Evolutionary conservation across 1,284 basidiomycete genomes (phyloP), one percentile per base, ranked within the genome.

Genomic region (Lentinus polychrous): DNA sequence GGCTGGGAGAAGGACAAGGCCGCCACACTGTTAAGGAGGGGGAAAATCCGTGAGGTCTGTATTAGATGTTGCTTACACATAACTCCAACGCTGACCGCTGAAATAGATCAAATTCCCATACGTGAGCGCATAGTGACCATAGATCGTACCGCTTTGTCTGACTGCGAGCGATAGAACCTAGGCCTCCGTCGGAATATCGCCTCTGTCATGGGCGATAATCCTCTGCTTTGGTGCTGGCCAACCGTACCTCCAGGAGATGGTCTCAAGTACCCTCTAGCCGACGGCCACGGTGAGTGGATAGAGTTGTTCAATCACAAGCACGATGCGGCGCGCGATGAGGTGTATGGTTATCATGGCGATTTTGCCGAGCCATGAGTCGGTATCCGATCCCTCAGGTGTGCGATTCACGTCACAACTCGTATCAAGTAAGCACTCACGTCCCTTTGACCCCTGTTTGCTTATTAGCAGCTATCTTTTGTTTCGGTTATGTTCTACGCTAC

Each of bases 1-100:
- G 83, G 89, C 1, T 96, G 92, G 91, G 96, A 99, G 65, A 97
- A 97, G 69, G 94, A 99, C 61, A 93, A 90, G 64, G 91, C 85
- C 0, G 86, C 91, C 3, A 90, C 83, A 0, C 76, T 98, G 57
- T 81, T 93, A 40, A 79, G 89, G 11, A 72, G 87, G 51, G 95
- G 94, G 1, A 89, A 88, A 66, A 87, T 98, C 52, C 79, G 76
- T 46, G 88, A 93, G 68, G 87, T 88, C 53, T 22, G 74, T 60
- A 7, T 23, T 37, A 38, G 12, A 15, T 12, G 27, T 45, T n/a
- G 38, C 38, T n/a, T 44, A 42, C 12, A 52, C 40, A 11, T 45
- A 7, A 43, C 36, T 18, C 32, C 46, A 8, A 15, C 38, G 27
- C 44, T 48, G 1, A 49, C 38, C 49, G 1, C 42, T 12, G 37